Base-by-base conservation (phyloP, 2,329 filamentous ascomycete genomes). In the Colletotrichum cereale region DNA sequence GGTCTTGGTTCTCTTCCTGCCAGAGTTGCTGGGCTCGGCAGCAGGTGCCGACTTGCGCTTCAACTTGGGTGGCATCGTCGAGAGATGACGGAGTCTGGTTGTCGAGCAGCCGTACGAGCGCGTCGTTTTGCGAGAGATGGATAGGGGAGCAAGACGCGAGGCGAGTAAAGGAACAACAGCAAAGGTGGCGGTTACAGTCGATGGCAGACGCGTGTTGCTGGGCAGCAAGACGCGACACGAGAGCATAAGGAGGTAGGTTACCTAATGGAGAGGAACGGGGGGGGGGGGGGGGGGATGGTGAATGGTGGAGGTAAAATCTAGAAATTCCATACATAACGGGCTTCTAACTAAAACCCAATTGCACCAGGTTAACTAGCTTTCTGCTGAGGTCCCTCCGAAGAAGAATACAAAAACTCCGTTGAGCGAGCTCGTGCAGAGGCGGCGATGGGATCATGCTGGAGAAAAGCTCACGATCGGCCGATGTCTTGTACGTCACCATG, bases 1-100 rank as follows among this genome's bases (percentile, higher is more conserved):
- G 1, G 69, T 77, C 74, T 82, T 84, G 66, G 75, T 74, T 75
- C 79, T 84, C 74, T 83, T 73, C 14, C 65, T 76, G 16, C 62
- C 42, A 24, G 65, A 24, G 18, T 76, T 78, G 55, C 76, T 77
- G 24, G 73, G 44, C 3, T 75, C 75, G 8, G 74, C 63, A 14
- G 75, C 52, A n/a, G 68, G 50, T 3, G 70, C 48, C 16, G 76
- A 68, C 66, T 76, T 77, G 57, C 79, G 75, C 74, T 81, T 82
- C 29, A 72, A 66, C 65, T 76, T 78, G 5, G 73, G 61, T n/a
- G 78, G 73, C 80, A 81, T 81, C 21, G 61, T 74, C 1, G n/a
- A 50, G 42, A 66, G 62, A 7, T 29, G 26, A 12, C n/a, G 60
- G 14, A 24, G 18, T n/a, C 8, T 29, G 4, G 18, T 21, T 16